These are phyloP conservation scores for Haplosporangium gracile DNA, from an alignment of 192 early-diverging fungal genomes.

Conservation along the genomic window DNA sequence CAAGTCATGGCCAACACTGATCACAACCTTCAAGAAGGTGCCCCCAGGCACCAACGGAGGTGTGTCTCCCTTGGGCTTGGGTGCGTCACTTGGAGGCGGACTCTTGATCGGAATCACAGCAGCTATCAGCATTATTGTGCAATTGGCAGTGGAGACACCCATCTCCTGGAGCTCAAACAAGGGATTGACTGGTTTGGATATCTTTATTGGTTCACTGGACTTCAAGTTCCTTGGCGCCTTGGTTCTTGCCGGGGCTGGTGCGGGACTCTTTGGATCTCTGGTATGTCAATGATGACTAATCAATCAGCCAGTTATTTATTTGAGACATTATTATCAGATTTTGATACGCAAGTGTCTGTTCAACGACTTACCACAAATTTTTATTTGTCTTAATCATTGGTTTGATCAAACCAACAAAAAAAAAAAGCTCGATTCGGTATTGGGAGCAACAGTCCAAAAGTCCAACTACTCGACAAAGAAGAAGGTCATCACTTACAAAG, in stretches of 20 bases:
- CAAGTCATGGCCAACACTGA: slow-evolving; percentile 79
- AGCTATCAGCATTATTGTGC: slow-evolving; percentile 63
- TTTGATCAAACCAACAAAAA: neutral
- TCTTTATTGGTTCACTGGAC: slow-evolving; percentile 52
- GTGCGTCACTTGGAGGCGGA: slow-evolving; percentile 84
- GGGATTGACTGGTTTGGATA: slow-evolving; percentile 33
- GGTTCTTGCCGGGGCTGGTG: slow-evolving; percentile 68
- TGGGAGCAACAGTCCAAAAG: slow-evolving; percentile 87
- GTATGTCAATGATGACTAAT: slow-evolving; percentile 32
- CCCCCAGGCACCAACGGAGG: slow-evolving; percentile 96
- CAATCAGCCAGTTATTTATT: neutral
- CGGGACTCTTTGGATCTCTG: slow-evolving; percentile 84
- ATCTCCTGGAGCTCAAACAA: slow-evolving; percentile 38
- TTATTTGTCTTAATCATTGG: neutral
- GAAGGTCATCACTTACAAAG: slow-evolving; percentile 64
- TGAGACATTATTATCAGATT: neutral
- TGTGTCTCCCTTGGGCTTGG: slow-evolving; percentile 78
- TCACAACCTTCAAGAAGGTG: slow-evolving; percentile 83
- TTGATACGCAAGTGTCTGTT: neutral
- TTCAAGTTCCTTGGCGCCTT: slow-evolving; percentile 35
- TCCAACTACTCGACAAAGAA: slow-evolving; percentile 78
- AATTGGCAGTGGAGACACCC: slow-evolving; percentile 57
- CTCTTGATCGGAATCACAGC: slow-evolving; percentile 74
- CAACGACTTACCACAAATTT: too few relatives aligned
- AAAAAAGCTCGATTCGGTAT: slow-evolving; percentile 80